A percentile compares a stretch with the other conserved stretches of the same genome.
phyloP scores from a whole-genome alignment of 352 stramenopile genomes.

The Blastocystis sp. region DNA sequence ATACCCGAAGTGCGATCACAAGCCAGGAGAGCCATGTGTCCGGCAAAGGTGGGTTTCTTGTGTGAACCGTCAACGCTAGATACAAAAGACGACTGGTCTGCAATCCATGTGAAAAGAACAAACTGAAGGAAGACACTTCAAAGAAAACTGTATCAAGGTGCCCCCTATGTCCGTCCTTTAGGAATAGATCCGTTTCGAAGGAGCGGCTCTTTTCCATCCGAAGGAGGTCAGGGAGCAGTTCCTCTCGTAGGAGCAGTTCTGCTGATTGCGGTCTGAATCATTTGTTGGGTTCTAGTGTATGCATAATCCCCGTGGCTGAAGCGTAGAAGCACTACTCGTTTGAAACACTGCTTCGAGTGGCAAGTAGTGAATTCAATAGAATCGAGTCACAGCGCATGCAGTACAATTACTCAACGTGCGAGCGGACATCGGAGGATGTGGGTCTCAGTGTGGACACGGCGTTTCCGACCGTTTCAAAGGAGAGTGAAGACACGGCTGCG shows the following conservation, averaged over 20 bases:
- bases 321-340: slow-evolving; percentile 53
- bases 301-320: not conserved
- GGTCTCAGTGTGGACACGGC: slow-evolving; percentile 25
- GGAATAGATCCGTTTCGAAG: slow-evolving; percentile 25
- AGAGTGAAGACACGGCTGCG: not conserved
- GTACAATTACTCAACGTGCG: not conserved
- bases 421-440: slow-evolving; percentile 25
- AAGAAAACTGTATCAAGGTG: slow-evolving; percentile 37
- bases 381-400: slow-evolving; percentile 3
- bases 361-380: slow-evolving; percentile 5
- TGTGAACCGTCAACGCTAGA: not conserved
- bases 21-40: slow-evolving; percentile 26
- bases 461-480: not conserved
- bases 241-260: slow-evolving; percentile 6
- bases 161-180: not conserved
- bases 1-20: slow-evolving; percentile 69
- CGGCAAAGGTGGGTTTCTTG: not conserved
- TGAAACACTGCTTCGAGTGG: slow-evolving; percentile 21
- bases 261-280: slow-evolving; percentile 17
- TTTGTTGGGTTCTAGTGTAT: not conserved
- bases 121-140: slow-evolving; percentile 63
- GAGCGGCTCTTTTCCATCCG: not conserved
- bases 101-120: slow-evolving; percentile 73
- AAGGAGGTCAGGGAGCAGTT: not conserved
- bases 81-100: slow-evolving; percentile 62